Evolutionary conservation across 2,329 filamentous ascomycete genomes (phyloP).

Genomic region (Claviceps africana): DNA sequence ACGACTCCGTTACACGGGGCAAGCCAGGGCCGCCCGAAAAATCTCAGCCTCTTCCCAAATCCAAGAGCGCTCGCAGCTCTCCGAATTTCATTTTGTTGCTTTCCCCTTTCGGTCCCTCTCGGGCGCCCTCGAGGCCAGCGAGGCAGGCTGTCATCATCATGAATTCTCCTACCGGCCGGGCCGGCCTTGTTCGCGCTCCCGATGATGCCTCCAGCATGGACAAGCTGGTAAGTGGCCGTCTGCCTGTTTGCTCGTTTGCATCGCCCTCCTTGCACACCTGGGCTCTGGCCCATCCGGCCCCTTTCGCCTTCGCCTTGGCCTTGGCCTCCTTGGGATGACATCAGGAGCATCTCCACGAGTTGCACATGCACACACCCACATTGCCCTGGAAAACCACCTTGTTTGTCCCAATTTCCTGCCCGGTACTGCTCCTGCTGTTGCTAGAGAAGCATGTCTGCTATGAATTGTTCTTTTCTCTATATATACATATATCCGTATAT

Average conservation of each 20-base stretch:
- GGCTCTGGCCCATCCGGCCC: not conserved
- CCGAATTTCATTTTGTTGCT: constrained; percentile 3
- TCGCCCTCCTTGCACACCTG: constrained; percentile 3
- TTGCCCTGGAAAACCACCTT: not conserved
- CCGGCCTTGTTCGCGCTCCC: constrained; percentile 41
- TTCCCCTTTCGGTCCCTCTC: constrained; percentile 4
- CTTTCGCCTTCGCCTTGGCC: not conserved
- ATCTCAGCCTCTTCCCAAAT: constrained; percentile 5
- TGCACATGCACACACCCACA: constrained; percentile 5
- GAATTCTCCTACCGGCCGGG: constrained; percentile 36
- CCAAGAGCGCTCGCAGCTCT: not conserved
- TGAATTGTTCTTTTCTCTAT: too few relatives aligned
- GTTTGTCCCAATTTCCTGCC: not conserved
- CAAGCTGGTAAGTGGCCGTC: constrained; percentile 39
- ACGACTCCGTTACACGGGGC: constrained; percentile 8
- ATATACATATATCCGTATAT: too few relatives aligned
- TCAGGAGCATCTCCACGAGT: constrained; percentile 3
- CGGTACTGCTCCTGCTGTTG: not conserved
- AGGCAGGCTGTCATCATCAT: constrained; percentile 15
- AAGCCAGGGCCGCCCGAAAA: constrained; percentile 5
- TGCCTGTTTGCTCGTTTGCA: not conserved
- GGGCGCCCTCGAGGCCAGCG: constrained; percentile 6
- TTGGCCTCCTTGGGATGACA: not conserved
- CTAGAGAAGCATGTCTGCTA: not conserved
- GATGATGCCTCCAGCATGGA: constrained; percentile 40